Conservation (phyloP, 2,329 filamentous ascomycete species). For the Aspergillus eucalypticola region DNA sequence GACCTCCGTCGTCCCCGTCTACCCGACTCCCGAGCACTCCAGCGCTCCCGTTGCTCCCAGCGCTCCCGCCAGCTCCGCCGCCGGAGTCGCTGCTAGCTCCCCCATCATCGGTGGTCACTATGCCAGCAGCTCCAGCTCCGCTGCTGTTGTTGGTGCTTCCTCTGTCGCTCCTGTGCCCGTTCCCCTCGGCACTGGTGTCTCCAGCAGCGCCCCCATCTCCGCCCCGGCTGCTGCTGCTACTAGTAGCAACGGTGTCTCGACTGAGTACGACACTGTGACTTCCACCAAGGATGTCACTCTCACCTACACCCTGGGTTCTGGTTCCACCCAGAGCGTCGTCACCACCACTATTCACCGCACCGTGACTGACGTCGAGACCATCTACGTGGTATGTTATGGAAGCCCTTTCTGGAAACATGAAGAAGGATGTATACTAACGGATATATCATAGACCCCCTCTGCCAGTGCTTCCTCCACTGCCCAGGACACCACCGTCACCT, state of each 20-base stretch:
- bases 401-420: not conserved
- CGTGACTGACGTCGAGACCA: conserved; percentile 29
- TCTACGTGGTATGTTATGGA: conserved; percentile 27
- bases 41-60: conserved; percentile 1
- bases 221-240: conserved; percentile 1
- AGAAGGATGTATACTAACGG: not conserved
- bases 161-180: conserved; percentile 16
- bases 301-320: conserved; percentile 44
- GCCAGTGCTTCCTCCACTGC: conserved; percentile 6
- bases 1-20: conserved; percentile 25
- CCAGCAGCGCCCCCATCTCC: conserved; percentile 12
- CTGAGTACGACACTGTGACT: conserved; percentile 16
- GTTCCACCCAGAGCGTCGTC: conserved; percentile 36
- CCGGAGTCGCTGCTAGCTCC: conserved; percentile 9
- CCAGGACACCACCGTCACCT: conserved; percentile 19
- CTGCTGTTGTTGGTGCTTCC: conserved; percentile 3
- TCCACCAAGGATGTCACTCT: conserved; percentile 32
- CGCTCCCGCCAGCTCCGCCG: conserved; percentile 15
- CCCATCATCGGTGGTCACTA: not conserved
- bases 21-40: conserved; percentile 19
- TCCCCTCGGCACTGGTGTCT: conserved; percentile 26
- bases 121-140: conserved; percentile 5
- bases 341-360: conserved; percentile 42
- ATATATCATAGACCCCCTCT: conserved; percentile 10
- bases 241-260: not conserved